Evolutionary conservation across 495 filamentous ascomycete genomes (phyloP), one percentile per base, ranked within the genome.

Genomic region (Aspergillus sparsus): DNA sequence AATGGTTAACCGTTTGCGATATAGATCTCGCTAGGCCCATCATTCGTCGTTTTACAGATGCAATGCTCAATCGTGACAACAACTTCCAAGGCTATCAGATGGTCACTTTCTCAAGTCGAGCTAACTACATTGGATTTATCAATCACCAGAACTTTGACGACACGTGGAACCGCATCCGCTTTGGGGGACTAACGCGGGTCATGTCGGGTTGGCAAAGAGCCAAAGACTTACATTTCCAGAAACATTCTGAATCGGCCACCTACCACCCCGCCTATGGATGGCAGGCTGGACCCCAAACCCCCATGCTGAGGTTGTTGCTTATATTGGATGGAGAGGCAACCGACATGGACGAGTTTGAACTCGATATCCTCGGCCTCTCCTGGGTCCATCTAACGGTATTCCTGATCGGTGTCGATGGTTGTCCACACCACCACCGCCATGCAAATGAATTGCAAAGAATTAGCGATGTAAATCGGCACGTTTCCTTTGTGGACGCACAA

Each of bases 341-440:
- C 7, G 78, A 81, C 39, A 81, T 81, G 73, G 74, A 81, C 55
- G 78, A 80, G 55, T 81, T 81, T 58, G 77, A 81, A 52, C 68
- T 81, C 7, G 77, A 80, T 50, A 65, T 80, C 5, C 69, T 81
- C 31, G 63, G 74, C 18, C 72, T 77, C 12, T 69, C 71, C 10
- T 81, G 79, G 79, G 79, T 73, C 1, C 75, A 80, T 62, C 71
- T 79, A 32, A 81, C 78, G 0, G 79, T 80, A 53, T 80, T 80
- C 66, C 49, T 81, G 55, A 78, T 81, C 41, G 78, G 79, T 27
- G 76, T 77, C 5, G 77, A 81, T 61, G 74, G 77, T 27, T 80
- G 77, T 57, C 77, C 75, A 2, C 74, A 80, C 55, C 77, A 81
- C 50, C 77, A 81, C 67, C 70, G 77, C 10, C 76, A 76, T 66